Conservation (phyloP, 352 stramenopile genomes). For the Phytophthora aleatoria region DNA sequence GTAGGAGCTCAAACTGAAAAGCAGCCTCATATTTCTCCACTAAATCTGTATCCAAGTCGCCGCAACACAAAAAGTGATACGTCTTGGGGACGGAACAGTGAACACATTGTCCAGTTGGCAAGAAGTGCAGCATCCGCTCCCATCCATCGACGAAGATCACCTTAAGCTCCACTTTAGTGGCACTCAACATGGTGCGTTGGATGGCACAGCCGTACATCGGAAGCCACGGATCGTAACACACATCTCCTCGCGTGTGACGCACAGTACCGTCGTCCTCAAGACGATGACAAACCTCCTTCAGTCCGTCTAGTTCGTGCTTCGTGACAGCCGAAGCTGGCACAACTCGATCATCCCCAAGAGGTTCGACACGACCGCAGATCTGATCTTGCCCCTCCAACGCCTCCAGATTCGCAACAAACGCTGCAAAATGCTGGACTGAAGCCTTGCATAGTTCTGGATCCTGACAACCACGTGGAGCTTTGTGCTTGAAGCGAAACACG, state of each 20-base stretch:
- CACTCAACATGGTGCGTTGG: conserved; percentile 32
- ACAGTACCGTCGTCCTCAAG: neutral
- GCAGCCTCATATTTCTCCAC: conserved; percentile 4
- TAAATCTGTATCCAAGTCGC: conserved; percentile 17
- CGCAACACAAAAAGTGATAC: conserved; percentile 34
- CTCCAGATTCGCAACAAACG: conserved; percentile 20
- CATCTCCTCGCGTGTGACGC: conserved; percentile 18
- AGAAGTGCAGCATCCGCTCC: conserved; percentile 40
- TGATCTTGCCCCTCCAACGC: neutral
- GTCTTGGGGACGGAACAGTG: conserved; percentile 42
- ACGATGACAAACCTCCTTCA: conserved; percentile 21
- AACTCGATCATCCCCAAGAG: conserved; percentile 15
- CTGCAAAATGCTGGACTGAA: conserved; percentile 21
- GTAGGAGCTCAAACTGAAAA: conserved; percentile 21
- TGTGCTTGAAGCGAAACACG: conserved; percentile 1
- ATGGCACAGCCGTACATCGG: conserved; percentile 49
- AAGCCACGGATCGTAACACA: conserved; percentile 46
- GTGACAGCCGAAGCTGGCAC: conserved; percentile 25
- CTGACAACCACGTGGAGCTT: conserved; percentile 10
- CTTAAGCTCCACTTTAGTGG: conserved; percentile 25
- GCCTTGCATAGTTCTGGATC: conserved; percentile 14
- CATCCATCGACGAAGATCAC: conserved; percentile 52
- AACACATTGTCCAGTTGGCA: conserved; percentile 27
- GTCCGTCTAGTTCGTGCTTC: conserved; percentile 18
- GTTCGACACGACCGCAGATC: conserved; percentile 4